Evolutionary conservation across 1,284 basidiomycete genomes (phyloP).

Genomic region (Rhodotorula sp.): DNA sequence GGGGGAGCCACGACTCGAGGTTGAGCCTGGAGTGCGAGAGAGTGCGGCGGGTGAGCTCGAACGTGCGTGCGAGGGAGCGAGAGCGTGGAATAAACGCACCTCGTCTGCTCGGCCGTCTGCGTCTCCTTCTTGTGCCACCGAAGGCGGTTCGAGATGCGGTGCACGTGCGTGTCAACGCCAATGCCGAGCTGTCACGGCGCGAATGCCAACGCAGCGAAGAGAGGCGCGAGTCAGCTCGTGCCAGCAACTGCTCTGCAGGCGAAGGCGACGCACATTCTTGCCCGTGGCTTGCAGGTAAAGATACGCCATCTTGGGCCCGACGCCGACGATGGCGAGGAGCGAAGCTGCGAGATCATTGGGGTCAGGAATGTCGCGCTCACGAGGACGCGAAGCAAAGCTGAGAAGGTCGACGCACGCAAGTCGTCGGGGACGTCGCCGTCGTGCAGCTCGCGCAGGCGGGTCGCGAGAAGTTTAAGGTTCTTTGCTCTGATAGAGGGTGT

Average conservation of each 20-base stretch:
- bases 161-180: constrained; percentile 80
- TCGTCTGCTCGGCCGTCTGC: constrained; percentile 82
- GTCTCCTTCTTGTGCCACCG: constrained; percentile 86
- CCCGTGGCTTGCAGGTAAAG: constrained; percentile 49
- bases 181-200: constrained; percentile 61
- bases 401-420: constrained; percentile 5
- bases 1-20: constrained; percentile 86
- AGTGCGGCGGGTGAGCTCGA: not conserved
- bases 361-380: not conserved
- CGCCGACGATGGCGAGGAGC: constrained; percentile 77
- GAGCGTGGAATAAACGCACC: constrained; percentile 53
- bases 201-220: not conserved
- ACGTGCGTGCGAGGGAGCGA: not conserved
- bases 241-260: not conserved
- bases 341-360: not conserved
- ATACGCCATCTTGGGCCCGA: constrained; percentile 93
- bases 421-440: constrained; percentile 69
- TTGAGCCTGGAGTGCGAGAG: constrained; percentile 63
- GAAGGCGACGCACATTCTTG: constrained; percentile 61
- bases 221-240: not conserved
- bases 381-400: too few species aligned
- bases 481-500: constrained; percentile 28
- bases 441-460: constrained; percentile 26
- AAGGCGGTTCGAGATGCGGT: constrained; percentile 87
- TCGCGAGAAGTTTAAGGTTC: constrained; percentile 32